These are phyloP conservation scores for Chaetoscypha palmicola DNA, from an alignment of 2,329 filamentous ascomycete species.

Conservation along the genomic window DNA sequence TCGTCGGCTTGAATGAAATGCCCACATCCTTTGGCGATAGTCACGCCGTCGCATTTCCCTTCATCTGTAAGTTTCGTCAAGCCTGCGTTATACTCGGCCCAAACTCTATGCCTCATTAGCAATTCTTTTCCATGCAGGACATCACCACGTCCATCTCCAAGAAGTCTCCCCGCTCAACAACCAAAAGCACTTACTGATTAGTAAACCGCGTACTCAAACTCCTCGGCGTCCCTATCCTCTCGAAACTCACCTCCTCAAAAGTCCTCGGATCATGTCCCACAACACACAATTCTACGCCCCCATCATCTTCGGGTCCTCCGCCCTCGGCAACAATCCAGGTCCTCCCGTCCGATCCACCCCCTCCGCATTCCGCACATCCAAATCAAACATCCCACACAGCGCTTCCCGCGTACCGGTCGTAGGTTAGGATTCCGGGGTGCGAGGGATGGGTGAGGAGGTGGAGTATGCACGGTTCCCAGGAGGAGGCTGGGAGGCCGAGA, in stretches of 20 bases:
- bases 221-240: constrained; percentile 29
- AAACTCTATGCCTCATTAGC: constrained; percentile 21
- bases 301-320: constrained; percentile 26
- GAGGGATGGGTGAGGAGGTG: constrained; percentile 17
- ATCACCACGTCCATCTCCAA: too few relatives aligned
- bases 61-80: constrained; percentile 27
- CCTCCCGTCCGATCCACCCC: constrained; percentile 26
- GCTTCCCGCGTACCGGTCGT: constrained; percentile 28
- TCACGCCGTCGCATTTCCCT: constrained; percentile 22
- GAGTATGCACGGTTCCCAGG: constrained; percentile 27
- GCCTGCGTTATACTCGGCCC: constrained; percentile 30
- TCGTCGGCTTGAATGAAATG: constrained; percentile 32
- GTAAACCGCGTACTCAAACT: constrained; percentile 29
- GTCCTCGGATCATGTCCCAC: constrained; percentile 30
- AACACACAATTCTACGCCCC: constrained; percentile 27
- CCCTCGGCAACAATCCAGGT: constrained; percentile 24
- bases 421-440: constrained; percentile 30
- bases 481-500: constrained; percentile 26
- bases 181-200: constrained; percentile 25
- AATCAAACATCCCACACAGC: constrained; percentile 26
- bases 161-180: background rate
- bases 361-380: constrained; percentile 28
- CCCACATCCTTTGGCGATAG: constrained; percentile 29
- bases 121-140: too few relatives aligned
- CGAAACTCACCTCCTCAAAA: constrained; percentile 28